Conservation (phyloP, 352 stramenopile species). For the Albugo candida region DNA sequence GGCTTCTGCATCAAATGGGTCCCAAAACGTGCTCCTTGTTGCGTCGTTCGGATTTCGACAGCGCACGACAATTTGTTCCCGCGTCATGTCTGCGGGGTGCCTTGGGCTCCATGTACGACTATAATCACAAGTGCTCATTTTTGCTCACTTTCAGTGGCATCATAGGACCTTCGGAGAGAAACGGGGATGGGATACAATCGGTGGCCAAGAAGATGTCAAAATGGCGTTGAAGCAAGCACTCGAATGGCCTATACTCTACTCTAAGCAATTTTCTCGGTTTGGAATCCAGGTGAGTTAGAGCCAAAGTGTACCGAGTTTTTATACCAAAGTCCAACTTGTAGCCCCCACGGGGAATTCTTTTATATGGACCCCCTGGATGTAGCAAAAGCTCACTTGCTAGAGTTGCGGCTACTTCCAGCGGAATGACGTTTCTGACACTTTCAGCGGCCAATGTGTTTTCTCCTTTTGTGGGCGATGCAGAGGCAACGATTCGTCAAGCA, state of each 20-base stretch:
- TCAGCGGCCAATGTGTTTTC: conserved; percentile 78
- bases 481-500: conserved; percentile 59
- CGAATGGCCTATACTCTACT: conserved; percentile 75
- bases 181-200: conserved; percentile 53
- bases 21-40: too few relatives aligned
- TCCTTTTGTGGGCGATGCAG: conserved; percentile 76
- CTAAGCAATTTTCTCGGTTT: conserved; percentile 45
- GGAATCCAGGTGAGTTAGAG: conserved; percentile 21
- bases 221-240: conserved; percentile 64
- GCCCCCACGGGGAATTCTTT: conserved; percentile 56
- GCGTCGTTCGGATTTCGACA: conserved; percentile 29
- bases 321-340: conserved; percentile 1
- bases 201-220: conserved; percentile 48
- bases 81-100: conserved; percentile 42
- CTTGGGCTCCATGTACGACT: conserved; percentile 29
- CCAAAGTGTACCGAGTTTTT: background rate
- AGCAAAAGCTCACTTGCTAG: conserved; percentile 82
- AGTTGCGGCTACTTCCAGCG: conserved; percentile 48
- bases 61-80: conserved; percentile 44
- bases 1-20: too few relatives aligned
- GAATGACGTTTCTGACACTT: conserved; percentile 72
- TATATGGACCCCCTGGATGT: conserved; percentile 81
- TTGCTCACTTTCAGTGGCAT: background rate
- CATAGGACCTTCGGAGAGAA: conserved; percentile 17
- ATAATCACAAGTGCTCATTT: background rate